Percentiles rank a stretch among this genome's conserved stretches.
Evolutionary conservation across 257 asterid genomes (phyloP).

Genomic region (Voacanga thouarsii): DNA sequence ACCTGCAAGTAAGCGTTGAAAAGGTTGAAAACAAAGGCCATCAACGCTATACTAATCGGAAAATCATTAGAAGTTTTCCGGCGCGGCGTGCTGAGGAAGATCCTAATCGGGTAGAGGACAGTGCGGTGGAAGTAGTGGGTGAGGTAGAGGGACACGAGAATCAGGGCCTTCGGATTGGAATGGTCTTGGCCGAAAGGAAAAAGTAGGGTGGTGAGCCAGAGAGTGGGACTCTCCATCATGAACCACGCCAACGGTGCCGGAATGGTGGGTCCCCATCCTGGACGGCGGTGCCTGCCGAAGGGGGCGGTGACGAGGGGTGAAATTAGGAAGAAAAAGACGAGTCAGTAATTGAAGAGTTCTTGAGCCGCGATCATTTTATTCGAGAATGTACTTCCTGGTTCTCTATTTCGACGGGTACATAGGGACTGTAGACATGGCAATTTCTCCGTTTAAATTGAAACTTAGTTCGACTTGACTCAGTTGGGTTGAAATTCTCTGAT

Average conservation of each 20-base stretch:
- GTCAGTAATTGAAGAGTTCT: slow-evolving; percentile 23
- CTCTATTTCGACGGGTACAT: too few relatives aligned
- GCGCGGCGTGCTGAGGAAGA: slow-evolving; percentile 24
- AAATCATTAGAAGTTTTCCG: slow-evolving; percentile 23
- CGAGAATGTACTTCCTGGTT: too few relatives aligned
- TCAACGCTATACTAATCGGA: slow-evolving; percentile 39
- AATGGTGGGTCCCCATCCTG: slow-evolving; percentile 64
- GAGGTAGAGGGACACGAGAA: slow-evolving; percentile 45
- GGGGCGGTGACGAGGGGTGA: slow-evolving; percentile 59
- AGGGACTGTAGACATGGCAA: too few relatives aligned
- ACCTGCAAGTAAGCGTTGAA: slow-evolving; percentile 45
- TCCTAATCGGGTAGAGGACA: slow-evolving; percentile 44
- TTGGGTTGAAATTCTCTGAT: too few relatives aligned
- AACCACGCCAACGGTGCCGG: slow-evolving; percentile 60
- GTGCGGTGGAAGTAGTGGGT: slow-evolving; percentile 59
- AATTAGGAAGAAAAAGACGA: slow-evolving; percentile 34
- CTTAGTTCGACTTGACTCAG: too few relatives aligned
- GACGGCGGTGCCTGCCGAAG: slow-evolving; percentile 54
- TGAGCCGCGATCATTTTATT: not conserved
- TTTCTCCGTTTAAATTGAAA: too few relatives aligned
- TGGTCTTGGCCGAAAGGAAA: slow-evolving; percentile 43
- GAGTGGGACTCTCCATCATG: slow-evolving; percentile 62
- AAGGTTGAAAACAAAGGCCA: slow-evolving; percentile 48
- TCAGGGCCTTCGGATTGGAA: slow-evolving; percentile 30
- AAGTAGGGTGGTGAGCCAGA: slow-evolving; percentile 56